Percentiles rank a stretch among this genome's conserved stretches.
phyloP scores from a whole-genome alignment of 2,329 filamentous ascomycete genomes.

The Talaromyces sp. region DNA sequence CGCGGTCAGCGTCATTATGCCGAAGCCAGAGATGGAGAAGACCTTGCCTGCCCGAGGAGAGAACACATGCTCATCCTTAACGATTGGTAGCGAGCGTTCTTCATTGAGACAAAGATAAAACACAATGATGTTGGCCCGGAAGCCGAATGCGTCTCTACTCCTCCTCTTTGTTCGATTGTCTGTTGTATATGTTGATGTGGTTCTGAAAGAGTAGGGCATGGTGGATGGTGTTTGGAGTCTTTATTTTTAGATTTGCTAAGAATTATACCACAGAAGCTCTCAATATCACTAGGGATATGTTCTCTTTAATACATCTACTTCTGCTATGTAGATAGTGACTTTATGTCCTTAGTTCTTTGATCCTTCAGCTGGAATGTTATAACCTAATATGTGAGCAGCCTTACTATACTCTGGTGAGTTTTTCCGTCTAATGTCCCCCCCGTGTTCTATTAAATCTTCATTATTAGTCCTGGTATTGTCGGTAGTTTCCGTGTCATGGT shows the following conservation, averaged over 20 bases:
- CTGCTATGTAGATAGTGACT: not conserved
- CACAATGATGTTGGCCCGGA: not conserved
- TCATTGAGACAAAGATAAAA: not conserved
- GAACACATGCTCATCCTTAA: conserved; percentile 27
- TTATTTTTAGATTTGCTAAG: not conserved
- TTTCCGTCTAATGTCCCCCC: not conserved
- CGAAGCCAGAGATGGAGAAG: conserved; percentile 37
- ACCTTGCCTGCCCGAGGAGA: conserved; percentile 38
- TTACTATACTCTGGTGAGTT: not conserved
- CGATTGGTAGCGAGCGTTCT: conserved; percentile 11
- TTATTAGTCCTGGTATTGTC: not conserved
- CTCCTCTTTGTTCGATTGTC: conserved; percentile 4
- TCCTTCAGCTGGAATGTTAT: not conserved
- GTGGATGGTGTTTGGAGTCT: conserved; percentile 6
- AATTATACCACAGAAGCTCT: not conserved
- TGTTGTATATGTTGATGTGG: not conserved
- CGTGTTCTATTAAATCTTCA: not conserved
- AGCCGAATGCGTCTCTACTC: not conserved
- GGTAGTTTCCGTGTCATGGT: not conserved
- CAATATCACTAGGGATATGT: not conserved
- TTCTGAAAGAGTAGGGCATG: not conserved
- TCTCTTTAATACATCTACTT: not conserved
- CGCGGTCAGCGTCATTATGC: conserved; percentile 37
- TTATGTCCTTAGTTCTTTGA: not conserved
- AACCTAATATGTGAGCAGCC: not conserved